A percentile compares a stretch with the other conserved stretches of the same genome.
Conservation (phyloP, 768 basidiomycete species). For the Baorangia bicolor region DNA sequence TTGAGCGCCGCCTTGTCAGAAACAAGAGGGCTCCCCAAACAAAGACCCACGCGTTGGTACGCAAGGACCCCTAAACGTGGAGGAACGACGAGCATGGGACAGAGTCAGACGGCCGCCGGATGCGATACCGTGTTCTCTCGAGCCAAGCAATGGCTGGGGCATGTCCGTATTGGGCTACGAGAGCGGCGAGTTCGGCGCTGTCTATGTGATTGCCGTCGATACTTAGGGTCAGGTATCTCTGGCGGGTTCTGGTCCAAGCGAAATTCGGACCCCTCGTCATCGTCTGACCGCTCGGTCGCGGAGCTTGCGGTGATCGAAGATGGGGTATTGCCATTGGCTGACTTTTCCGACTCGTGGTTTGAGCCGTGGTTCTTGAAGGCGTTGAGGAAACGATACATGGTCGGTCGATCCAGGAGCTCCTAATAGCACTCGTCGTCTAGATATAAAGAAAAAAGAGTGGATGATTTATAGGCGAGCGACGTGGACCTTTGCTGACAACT, state of each 20-base stretch:
- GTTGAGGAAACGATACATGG: slow-evolving; percentile 3
- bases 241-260: neutral
- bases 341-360: neutral
- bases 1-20: slow-evolving; percentile 38
- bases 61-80: slow-evolving; percentile 62
- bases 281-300: slow-evolving; percentile 2
- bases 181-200: slow-evolving; percentile 38
- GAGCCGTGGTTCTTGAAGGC: neutral
- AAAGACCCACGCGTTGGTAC: slow-evolving; percentile 50
- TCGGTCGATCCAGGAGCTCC: no score
- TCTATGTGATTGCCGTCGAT: slow-evolving; percentile 5
- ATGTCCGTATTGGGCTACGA: slow-evolving; percentile 66
- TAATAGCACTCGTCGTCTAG: no score
- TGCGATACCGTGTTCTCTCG: slow-evolving; percentile 52
- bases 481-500: neutral
- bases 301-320: neutral
- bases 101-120: slow-evolving; percentile 41
- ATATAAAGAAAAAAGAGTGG: neutral
- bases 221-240: slow-evolving; percentile 13
- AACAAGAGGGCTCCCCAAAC: slow-evolving; percentile 63
- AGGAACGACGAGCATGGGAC: slow-evolving; percentile 38
- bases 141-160: slow-evolving; percentile 71
- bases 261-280: neutral
- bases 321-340: neutral
- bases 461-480: neutral